These are phyloP conservation scores for Sphagnum tenellum DNA, from an alignment of 225 moss, liverwort and hornwort genomes.

Conservation along the genomic window DNA sequence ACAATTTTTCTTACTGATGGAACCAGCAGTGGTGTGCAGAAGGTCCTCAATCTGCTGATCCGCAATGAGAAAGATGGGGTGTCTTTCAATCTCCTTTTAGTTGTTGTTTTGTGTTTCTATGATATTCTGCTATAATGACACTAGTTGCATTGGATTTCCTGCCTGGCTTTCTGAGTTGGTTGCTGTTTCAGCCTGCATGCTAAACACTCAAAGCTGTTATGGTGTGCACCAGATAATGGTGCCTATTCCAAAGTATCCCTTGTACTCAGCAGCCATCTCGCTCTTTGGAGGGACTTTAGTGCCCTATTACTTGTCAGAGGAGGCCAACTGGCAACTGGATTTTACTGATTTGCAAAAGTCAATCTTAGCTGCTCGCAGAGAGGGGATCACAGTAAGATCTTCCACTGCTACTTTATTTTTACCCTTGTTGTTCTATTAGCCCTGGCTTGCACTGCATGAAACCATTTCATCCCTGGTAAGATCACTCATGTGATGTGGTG, in stretches of 20 bases:
- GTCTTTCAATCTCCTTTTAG: too few species aligned
- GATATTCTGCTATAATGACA: too few species aligned
- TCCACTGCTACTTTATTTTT: not conserved
- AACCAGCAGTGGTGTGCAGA: constrained; percentile 84
- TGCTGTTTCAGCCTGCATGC: too few species aligned
- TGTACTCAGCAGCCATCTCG: constrained; percentile 45
- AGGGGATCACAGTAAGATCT: constrained; percentile 32
- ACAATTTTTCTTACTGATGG: constrained; percentile 90
- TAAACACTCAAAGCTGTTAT: too few species aligned
- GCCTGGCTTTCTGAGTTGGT: too few species aligned
- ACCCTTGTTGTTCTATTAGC: too few species aligned
- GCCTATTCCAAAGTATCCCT: constrained; percentile 42
- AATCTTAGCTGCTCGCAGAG: constrained; percentile 29
- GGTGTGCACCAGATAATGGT: constrained; percentile 22
- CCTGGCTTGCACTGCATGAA: too few species aligned
- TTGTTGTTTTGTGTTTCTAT: too few species aligned
- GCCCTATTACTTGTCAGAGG: constrained; percentile 39
- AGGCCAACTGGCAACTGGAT: constrained; percentile 30
- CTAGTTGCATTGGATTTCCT: too few species aligned
- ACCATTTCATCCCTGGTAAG: too few species aligned
- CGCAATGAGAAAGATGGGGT: constrained; percentile 82
- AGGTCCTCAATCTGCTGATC: constrained; percentile 79
- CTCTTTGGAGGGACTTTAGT: constrained; percentile 41
- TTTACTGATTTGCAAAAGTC: constrained; percentile 30
- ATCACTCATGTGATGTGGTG: too few species aligned